A percentile compares a stretch with the other conserved stretches of the same genome.
Evolutionary conservation across 208 protist genomes (phyloP).

Genomic region (Angomonas ambiguus): DNA sequence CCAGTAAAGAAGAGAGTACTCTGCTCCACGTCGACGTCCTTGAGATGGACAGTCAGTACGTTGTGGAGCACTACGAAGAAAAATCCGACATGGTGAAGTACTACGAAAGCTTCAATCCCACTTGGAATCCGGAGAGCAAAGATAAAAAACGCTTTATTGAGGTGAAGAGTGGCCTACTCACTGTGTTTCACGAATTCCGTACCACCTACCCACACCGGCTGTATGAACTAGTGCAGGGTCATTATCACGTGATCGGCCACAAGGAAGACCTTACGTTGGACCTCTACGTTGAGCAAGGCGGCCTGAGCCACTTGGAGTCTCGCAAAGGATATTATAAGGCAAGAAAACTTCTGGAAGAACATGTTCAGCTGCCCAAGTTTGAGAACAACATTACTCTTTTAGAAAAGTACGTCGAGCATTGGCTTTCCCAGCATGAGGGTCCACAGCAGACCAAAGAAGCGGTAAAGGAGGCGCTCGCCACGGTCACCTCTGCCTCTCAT

Average conservation of each 20-base stretch:
- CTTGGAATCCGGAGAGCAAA: neutral
- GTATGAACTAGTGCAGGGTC: slow-evolving; percentile 25
- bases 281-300: slow-evolving; percentile 16
- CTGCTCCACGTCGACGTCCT: slow-evolving; percentile 2
- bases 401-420: neutral
- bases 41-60: neutral
- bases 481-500: slow-evolving; percentile 17
- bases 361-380: neutral
- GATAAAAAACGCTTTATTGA: slow-evolving; percentile 22
- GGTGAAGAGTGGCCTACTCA: slow-evolving; percentile 23
- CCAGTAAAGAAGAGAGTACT: neutral
- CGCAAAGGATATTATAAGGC: neutral
- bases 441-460: neutral
- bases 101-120: slow-evolving; percentile 13
- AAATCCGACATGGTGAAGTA: neutral
- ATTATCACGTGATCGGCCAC: slow-evolving; percentile 20
- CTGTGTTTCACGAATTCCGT: slow-evolving; percentile 30
- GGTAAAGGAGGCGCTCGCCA: slow-evolving; percentile 9
- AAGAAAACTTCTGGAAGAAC: neutral
- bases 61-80: slow-evolving; percentile 11
- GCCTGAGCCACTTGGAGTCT: neutral
- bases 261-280: slow-evolving; percentile 2
- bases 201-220: slow-evolving; percentile 27
- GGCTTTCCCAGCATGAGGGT: neutral
- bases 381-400: neutral